Conservation (phyloP, 805 yeast species). For the Hanseniaspora hatyaiensis region DNA sequence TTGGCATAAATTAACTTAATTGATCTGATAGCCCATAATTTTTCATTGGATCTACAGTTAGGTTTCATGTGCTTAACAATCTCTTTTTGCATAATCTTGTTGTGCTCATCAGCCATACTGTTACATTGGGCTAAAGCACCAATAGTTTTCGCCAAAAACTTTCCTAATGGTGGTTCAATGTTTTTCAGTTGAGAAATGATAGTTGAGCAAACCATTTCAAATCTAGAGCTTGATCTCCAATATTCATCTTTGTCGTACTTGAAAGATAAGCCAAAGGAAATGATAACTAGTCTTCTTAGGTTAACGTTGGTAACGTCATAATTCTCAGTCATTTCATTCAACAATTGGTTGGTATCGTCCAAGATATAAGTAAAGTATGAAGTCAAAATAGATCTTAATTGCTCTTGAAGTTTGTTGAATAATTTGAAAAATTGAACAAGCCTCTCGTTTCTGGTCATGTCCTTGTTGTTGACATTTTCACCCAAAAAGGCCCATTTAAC, state of each 20-base stretch:
- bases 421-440: constrained; percentile 70
- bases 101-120: constrained; percentile 57
- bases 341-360: constrained; percentile 53
- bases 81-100: constrained; percentile 57
- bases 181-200: constrained; percentile 54
- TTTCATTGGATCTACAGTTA: constrained; percentile 44
- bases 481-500: constrained; percentile 89
- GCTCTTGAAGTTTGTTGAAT: constrained; percentile 72
- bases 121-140: constrained; percentile 63
- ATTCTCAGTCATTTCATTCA: constrained; percentile 36
- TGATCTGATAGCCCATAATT: constrained; percentile 68
- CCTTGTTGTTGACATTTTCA: constrained; percentile 45
- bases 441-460: constrained; percentile 44
- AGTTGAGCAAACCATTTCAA: constrained; percentile 53
- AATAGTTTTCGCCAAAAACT: constrained; percentile 67
- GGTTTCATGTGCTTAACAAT: constrained; percentile 59
- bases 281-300: constrained; percentile 61
- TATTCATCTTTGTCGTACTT: constrained; percentile 85
- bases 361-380: constrained; percentile 74
- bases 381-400: constrained; percentile 75
- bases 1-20: constrained; percentile 74
- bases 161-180: constrained; percentile 65
- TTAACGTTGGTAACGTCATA: constrained; percentile 31
- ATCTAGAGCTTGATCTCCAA: constrained; percentile 83
- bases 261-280: constrained; percentile 68